These are phyloP conservation scores for Akanthomyces uredinophilus DNA, from an alignment of 2,329 filamentous ascomycete species.

Conservation along the genomic window DNA sequence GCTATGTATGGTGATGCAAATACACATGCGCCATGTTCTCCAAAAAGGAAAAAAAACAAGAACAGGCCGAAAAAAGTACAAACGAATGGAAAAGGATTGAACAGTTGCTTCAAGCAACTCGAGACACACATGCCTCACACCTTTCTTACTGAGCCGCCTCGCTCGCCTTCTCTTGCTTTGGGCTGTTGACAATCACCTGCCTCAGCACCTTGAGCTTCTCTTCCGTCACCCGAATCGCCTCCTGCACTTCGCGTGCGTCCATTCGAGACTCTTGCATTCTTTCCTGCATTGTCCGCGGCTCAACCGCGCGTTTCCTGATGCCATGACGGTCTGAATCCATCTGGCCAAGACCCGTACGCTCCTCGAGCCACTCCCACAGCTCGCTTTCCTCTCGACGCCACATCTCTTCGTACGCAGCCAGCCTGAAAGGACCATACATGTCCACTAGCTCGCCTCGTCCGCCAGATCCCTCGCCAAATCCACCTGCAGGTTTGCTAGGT, in stretches of 20 bases:
- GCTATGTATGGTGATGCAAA: slow-evolving; percentile 10
- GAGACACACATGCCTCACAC: not conserved
- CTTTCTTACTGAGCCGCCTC: not conserved
- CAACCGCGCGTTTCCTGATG: slow-evolving; percentile 42
- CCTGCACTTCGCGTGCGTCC: slow-evolving; percentile 67
- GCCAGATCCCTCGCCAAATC: slow-evolving; percentile 28
- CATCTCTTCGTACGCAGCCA: slow-evolving; percentile 86
- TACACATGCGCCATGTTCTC: not conserved
- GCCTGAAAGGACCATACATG: slow-evolving; percentile 52
- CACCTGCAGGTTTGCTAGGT: slow-evolving; percentile 31
- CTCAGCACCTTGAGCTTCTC: slow-evolving; percentile 76
- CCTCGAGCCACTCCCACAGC: slow-evolving; percentile 90
- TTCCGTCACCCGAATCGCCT: slow-evolving; percentile 82
- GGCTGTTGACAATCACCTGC: slow-evolving; percentile 56
- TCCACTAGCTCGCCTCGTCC: slow-evolving; percentile 18
- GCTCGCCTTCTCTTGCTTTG: slow-evolving; percentile 20
- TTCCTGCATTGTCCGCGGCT: slow-evolving; percentile 55
- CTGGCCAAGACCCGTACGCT: slow-evolving; percentile 69
- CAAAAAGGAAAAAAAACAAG: not conserved
- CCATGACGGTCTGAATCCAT: slow-evolving; percentile 34
- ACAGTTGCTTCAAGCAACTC: not conserved
- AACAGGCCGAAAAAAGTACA: slow-evolving; percentile 1
- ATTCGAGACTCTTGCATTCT: slow-evolving; percentile 56
- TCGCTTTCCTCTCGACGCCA: slow-evolving; percentile 85
- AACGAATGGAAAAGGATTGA: slow-evolving; percentile 2